These are phyloP conservation scores for Albophoma yamanashiensis DNA, from an alignment of 2,329 filamentous ascomycete species.

Conservation along the genomic window DNA sequence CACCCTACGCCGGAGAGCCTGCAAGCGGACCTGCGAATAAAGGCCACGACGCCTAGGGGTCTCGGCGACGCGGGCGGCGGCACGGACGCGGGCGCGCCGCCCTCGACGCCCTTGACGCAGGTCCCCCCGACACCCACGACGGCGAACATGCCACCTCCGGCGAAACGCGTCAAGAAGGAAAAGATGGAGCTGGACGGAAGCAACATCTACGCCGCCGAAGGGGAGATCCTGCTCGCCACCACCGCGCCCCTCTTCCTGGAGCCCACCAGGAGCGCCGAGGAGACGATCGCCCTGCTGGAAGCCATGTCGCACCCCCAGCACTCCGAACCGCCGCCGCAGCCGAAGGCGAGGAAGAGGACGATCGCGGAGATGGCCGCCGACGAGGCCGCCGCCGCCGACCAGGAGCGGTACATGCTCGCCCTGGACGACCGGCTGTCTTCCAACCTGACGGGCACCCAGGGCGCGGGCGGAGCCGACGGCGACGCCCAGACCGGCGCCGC, in stretches of 20 bases:
- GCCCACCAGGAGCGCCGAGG: slow-evolving; percentile 57
- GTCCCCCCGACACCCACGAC: slow-evolving; percentile 53
- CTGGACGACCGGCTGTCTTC: slow-evolving; percentile 73
- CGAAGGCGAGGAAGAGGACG: slow-evolving; percentile 86
- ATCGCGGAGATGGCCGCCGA: slow-evolving; percentile 92
- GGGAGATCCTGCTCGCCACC: slow-evolving; percentile 63
- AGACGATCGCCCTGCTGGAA: slow-evolving; percentile 62
- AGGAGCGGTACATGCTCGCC: slow-evolving; percentile 86
- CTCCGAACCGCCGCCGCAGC: slow-evolving; percentile 63
- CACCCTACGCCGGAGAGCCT: slow-evolving; percentile 71
- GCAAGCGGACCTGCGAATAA: slow-evolving; percentile 64
- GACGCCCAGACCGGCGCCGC: slow-evolving; percentile 62
- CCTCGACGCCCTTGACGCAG: slow-evolving; percentile 54
- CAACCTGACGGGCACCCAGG: slow-evolving; percentile 44
- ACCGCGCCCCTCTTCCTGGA: slow-evolving; percentile 68
- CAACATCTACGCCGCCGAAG: slow-evolving; percentile 66
- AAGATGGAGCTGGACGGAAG: slow-evolving; percentile 66
- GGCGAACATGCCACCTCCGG: slow-evolving; percentile 45
- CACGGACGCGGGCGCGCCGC: slow-evolving; percentile 40
- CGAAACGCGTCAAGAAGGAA: slow-evolving; percentile 59
- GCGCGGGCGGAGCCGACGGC: slow-evolving; percentile 49
- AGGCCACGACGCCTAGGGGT: slow-evolving; percentile 58
- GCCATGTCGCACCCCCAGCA: slow-evolving; percentile 68
- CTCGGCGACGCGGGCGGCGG: slow-evolving; percentile 20
- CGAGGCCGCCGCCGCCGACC: slow-evolving; percentile 79